Percentiles rank a stretch among this genome's conserved stretches.
phyloP scores from a whole-genome alignment of 2,329 filamentous ascomycete species.

The Ambrosiella cleistominuta region DNA sequence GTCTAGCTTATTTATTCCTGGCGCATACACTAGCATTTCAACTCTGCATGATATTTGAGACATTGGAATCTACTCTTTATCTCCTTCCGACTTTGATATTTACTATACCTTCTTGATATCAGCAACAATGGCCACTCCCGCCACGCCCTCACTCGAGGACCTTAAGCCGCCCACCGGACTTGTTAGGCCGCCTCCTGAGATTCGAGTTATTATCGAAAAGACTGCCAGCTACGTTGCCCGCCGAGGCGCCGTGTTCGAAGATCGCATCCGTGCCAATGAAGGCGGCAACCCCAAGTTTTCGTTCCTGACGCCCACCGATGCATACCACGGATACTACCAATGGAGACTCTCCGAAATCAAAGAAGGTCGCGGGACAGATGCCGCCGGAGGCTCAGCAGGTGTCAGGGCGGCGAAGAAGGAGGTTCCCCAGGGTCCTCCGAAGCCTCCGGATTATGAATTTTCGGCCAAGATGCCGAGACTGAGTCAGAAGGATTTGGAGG shows the following conservation, averaged over 20 bases:
- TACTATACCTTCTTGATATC: not conserved
- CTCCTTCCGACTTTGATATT: no score
- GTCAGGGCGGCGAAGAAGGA: conserved; percentile 29
- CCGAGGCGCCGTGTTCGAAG: conserved; percentile 54
- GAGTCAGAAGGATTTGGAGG: conserved; percentile 75
- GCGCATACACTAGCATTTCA: not conserved
- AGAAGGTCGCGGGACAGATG: conserved; percentile 61
- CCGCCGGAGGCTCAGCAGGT: conserved; percentile 57
- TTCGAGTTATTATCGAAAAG: conserved; percentile 75
- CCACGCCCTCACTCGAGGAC: conserved; percentile 32
- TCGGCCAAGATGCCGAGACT: conserved; percentile 95
- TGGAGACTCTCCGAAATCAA: conserved; percentile 82
- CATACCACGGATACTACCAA: conserved; percentile 74
- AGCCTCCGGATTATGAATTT: conserved; percentile 78
- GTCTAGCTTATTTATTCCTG: not conserved
- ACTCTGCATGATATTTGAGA: not conserved
- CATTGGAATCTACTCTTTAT: no score
- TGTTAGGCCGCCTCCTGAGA: conserved; percentile 76
- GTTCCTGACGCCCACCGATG: conserved; percentile 63
- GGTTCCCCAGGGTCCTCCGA: conserved; percentile 64
- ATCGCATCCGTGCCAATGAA: conserved; percentile 73
- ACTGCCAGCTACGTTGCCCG: conserved; percentile 78
- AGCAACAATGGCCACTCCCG: not conserved
- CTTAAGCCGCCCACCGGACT: conserved; percentile 67
- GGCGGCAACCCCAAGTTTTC: conserved; percentile 75